Evolutionary conservation across 306 rosid species (phyloP).

Genomic region (Argentina anserina): DNA sequence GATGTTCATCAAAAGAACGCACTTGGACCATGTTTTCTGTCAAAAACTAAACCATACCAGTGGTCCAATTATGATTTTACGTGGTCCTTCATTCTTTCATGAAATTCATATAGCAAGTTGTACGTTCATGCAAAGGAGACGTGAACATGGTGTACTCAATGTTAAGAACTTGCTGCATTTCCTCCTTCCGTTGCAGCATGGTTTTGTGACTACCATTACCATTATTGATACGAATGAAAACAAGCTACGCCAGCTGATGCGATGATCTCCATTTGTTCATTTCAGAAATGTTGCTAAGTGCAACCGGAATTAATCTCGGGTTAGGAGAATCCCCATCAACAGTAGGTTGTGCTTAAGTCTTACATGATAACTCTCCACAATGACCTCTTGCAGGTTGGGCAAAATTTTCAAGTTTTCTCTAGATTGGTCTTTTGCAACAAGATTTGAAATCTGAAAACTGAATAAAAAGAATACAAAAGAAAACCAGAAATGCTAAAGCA

Average conservation of each 20-base stretch:
- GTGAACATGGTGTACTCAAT: neutral
- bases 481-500: neutral
- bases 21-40: slow-evolving; percentile 41
- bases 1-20: slow-evolving; percentile 19
- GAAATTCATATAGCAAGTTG: slow-evolving; percentile 2
- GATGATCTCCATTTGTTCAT: neutral
- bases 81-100: slow-evolving; percentile 35
- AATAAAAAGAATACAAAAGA: neutral
- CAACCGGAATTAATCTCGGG: neutral
- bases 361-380: neutral
- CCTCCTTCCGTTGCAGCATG: neutral
- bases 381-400: neutral
- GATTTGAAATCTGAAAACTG: neutral
- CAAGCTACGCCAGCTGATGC: neutral
- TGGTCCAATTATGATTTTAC: slow-evolving; percentile 33
- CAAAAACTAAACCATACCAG: slow-evolving; percentile 22
- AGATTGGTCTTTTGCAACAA: neutral
- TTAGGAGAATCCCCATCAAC: neutral
- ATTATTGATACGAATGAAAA: neutral
- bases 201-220: neutral
- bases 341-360: neutral
- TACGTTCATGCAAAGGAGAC: neutral
- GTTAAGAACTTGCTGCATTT: neutral
- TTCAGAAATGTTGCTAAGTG: neutral
- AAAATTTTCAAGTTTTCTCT: neutral